phyloP scores from a whole-genome alignment of 1,284 basidiomycete genomes.

The Thelephora terrestris region DNA sequence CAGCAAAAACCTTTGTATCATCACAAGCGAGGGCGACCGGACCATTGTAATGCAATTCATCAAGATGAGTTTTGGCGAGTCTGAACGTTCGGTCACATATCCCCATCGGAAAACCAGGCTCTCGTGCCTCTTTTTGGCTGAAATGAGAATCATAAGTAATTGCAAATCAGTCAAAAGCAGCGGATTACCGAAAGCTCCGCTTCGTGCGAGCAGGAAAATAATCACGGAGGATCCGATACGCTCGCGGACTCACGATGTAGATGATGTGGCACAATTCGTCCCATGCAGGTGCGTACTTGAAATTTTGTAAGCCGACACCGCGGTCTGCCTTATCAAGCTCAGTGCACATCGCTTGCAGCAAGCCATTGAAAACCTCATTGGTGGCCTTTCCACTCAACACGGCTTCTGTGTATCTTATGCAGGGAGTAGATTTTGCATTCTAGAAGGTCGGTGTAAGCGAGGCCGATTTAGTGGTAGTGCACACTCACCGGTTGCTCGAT shows the following conservation, averaged over 20 bases:
- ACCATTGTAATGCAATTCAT: constrained; percentile 16
- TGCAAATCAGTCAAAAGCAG: neutral
- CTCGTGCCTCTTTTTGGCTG: neutral
- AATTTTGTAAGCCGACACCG: constrained; percentile 28
- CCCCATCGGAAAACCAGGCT: constrained; percentile 8
- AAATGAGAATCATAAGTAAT: neutral
- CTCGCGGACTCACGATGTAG: constrained; percentile 15
- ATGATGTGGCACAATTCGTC: constrained; percentile 24
- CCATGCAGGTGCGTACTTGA: constrained; percentile 22
- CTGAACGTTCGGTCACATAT: constrained; percentile 15
- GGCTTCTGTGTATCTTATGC: neutral
- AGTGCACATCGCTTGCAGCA: constrained; percentile 25
- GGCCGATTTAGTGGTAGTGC: neutral
- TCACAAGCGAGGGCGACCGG: constrained; percentile 23
- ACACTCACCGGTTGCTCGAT: neutral
- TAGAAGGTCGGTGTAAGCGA: neutral
- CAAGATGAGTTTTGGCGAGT: constrained; percentile 12
- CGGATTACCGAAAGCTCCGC: constrained; percentile 19
- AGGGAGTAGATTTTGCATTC: neutral
- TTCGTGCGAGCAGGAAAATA: constrained; percentile 15
- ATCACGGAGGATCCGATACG: constrained; percentile 18
- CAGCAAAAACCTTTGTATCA: constrained; percentile 23
- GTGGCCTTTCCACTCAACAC: neutral
- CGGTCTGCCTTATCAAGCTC: constrained; percentile 18
- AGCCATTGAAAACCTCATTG: constrained; percentile 18